Evolutionary conservation across 257 asterid genomes (phyloP).

Genomic region (Osmanthus fragrans): DNA sequence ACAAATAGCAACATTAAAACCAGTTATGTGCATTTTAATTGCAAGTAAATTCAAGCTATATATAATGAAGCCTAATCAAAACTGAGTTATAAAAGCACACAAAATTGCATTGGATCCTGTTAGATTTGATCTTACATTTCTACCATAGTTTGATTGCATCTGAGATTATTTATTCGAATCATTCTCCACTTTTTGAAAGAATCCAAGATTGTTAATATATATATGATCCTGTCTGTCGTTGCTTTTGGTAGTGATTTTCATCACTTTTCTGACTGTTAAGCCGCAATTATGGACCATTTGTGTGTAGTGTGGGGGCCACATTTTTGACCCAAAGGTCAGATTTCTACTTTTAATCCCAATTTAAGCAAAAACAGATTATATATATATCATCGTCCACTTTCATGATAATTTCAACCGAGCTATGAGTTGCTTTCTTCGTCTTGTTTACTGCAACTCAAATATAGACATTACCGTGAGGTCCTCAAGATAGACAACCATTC

Average conservation of each 20-base stretch:
- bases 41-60: not conserved
- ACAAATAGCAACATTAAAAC: not conserved
- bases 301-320: no score
- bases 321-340: no score
- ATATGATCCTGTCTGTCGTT: no score
- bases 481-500: not conserved
- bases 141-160: not conserved
- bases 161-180: not conserved
- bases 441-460: not conserved
- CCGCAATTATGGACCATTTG: no score
- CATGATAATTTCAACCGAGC: not conserved
- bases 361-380: no score
- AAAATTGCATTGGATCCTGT: not conserved
- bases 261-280: no score
- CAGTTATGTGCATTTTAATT: not conserved
- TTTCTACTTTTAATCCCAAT: no score
- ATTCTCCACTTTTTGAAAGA: not conserved
- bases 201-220: not conserved
- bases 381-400: not conserved
- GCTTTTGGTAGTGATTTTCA: no score
- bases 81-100: not conserved
- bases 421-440: not conserved
- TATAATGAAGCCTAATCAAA: not conserved
- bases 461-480: not conserved
- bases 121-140: not conserved